A percentile compares a stretch with the other conserved stretches of the same genome.
Conservation (phyloP, 2,329 filamentous ascomycete species). For the Alternaria solani region DNA sequence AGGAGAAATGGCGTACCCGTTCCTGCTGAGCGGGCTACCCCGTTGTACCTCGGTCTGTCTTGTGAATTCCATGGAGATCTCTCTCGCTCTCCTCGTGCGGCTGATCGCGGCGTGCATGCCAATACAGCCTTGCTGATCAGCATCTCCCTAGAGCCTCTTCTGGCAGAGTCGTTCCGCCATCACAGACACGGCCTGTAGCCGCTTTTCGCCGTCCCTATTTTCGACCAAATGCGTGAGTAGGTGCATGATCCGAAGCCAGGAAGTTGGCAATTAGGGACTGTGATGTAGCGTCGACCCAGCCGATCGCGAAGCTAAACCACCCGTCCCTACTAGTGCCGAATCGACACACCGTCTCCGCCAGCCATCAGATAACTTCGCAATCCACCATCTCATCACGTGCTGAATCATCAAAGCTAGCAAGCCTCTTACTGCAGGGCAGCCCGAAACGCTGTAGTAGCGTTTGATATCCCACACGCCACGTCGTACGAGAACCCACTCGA, state of each 20-base stretch:
- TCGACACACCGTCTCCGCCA: conserved; percentile 1
- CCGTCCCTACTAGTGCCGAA: not conserved
- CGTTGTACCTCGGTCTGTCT: not conserved
- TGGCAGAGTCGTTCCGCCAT: not conserved
- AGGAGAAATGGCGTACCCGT: not conserved
- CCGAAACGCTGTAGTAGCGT: not conserved
- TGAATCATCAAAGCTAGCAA: not conserved
- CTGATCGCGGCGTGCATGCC: not conserved
- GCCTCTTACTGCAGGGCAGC: conserved; percentile 12
- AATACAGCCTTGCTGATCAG: conserved; percentile 2
- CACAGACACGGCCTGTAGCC: conserved; percentile 3
- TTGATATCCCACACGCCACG: conserved; percentile 4
- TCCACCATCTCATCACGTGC: conserved; percentile 1
- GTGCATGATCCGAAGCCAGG: not conserved
- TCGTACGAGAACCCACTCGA: conserved; percentile 2
- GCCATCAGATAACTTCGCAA: not conserved
- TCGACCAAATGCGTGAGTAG: not conserved
- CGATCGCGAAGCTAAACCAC: conserved; percentile 1
- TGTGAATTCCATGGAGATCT: not conserved
- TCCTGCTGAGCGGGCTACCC: not conserved
- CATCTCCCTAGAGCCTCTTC: conserved; percentile 2
- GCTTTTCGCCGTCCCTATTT: conserved; percentile 5
- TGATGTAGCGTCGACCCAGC: conserved; percentile 1
- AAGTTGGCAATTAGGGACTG: not conserved
- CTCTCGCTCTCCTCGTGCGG: not conserved